Base-by-base conservation (phyloP, 2,329 filamentous ascomycete species). In the Pestalotiopsis sp. region DNA sequence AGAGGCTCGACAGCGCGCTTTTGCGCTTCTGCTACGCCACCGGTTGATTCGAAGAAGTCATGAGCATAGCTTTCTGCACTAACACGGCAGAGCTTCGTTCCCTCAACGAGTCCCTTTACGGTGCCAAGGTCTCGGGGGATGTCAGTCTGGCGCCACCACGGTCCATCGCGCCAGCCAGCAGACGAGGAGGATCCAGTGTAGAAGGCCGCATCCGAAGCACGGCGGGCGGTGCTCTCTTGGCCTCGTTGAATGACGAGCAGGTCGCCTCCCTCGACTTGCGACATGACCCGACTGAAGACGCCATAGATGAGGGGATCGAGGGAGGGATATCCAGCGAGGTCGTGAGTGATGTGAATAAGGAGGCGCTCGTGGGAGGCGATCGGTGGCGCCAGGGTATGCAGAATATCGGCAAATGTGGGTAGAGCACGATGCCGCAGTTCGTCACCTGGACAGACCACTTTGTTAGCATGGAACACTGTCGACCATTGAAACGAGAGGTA, bases 181-280 rank as follows among this genome's bases (percentile, higher is more conserved):
- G 84, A 83, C 20, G 83, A 84, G 65, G 90, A 88, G 31, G 83
- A 79, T 31, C 86, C 80, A 56, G 82, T 82, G 75, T 86, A 78
- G 69, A 77, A 87, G 52, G 86, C 86, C 69, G 85, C 86, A 62
- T 92, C 85, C 2, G 90, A 89, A 57, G 87, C 87, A 58, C 91
- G 89, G 60, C 90, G 90, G 38, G 89, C 90, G 61, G 91, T 89
- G 63, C 91, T 93, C 81, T 98, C 96, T 70, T 94, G 92, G 23
- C 96, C 96, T 49, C 95, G 93, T 82, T 99, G 96, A 70, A 98
- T 90, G 67, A 99, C 96, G 67, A 98, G 87, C 20, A 99, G 86
- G 76, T 98, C 96, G 67, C 96, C 96, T 72, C 96, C 96, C 82
- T 99, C 96, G 60, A 99, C 96, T 83, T 99, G 96, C n/a, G 94